Base-by-base conservation (phyloP, 257 asterid genomes). In the Nicotiana tomentosiformis region DNA sequence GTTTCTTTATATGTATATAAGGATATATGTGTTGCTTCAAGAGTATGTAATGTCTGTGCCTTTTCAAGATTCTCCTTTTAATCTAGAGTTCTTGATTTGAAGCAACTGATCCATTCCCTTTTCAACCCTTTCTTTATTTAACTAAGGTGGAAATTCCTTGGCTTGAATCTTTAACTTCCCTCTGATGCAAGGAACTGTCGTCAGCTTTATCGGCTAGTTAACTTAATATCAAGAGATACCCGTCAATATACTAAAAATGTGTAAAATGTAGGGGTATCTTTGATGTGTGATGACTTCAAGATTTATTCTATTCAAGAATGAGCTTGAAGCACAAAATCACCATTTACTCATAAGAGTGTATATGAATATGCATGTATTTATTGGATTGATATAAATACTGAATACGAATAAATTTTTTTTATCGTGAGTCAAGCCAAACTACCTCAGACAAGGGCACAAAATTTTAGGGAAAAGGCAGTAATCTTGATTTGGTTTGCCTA, bases 21-120 rank as follows among this genome's bases (percentile, higher is more conserved):
- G 57, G 26, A 33, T 30, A 68, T 84, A 78, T 69, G 82, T 82
- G 85, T 91, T 92, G 96, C 98, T 92, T 92, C 85, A 86, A 64
- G 87, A 81, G 84, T 87, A 87, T 89, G 97, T 91, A 92, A 89
- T 85, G 88, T 89, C 82, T 83, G 70, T 77, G 46, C 85, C 87
- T 86, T 90, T 84, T 67, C 64, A 37, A 79, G 82, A 39, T 30
- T 37, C 86, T 87, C 65, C 26, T 81, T 68, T 57, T 68, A 72
- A 81, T 85, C 55, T 76, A 66, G 61, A 90, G 84, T 97, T 92
- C 90, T 92, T 90, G 89, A 90, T 77, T 85, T 30, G 97, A 94
- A 94, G 96, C 95, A 92, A 88, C 88, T 78, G 82, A 17, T 83
- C 88, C 86, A 87, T 92, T 88, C 91, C 83, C 86, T 77, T 81